Base-by-base conservation (phyloP, 495 filamentous ascomycete species). In the Terfezia claveryi region DNA sequence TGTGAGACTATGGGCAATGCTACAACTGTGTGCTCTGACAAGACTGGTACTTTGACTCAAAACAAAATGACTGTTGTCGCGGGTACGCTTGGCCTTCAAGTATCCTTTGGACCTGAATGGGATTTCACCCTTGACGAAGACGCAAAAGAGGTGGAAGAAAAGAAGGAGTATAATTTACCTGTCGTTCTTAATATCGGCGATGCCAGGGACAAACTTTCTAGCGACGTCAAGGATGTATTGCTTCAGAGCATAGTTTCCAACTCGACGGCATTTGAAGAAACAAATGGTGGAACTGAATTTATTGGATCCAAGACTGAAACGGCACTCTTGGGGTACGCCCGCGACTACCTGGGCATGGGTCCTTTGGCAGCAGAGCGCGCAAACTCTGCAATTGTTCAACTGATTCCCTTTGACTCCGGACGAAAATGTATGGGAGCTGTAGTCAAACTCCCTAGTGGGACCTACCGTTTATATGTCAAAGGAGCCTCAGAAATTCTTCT, bases 1-100 rank as follows among this genome's bases (percentile, higher is more conserved):
- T 91, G 84, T 64, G 85, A 91, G 64, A 87, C 82, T 2, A 88
- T 89, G 85, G 83, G 84, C 4, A 87, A 88, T 64, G 84, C 84
- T 8, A 89, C 85, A 3, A 81, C 81, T 0, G 78, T 91, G 36
- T 89, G 85, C 62, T 87, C 82, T 4, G 85, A 91, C 66, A 91
- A 91, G 65, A 91, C 85, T 0, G 85, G 85, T 53, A 91, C 85
- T 4, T 70, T 91, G 37, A 85, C 81, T 0, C 77, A 80, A 59
- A 87, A 87, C 59, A 77, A 76, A 60, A 87, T 87, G 82, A 78
- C 72, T 36, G 79, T 82, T 17, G 80, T 83, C 38, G 73, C 76
- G 32, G 82, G 80, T 0, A 78, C 79, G n/a, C 59, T 87, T 37
- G 81, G 81, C 23, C 73, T 71, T n/a, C 69, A 70, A 1, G 68